Evolutionary conservation across 345 rosid species (phyloP), one percentile per base, ranked within the genome.

Genomic region (Citrus trifoliata): DNA sequence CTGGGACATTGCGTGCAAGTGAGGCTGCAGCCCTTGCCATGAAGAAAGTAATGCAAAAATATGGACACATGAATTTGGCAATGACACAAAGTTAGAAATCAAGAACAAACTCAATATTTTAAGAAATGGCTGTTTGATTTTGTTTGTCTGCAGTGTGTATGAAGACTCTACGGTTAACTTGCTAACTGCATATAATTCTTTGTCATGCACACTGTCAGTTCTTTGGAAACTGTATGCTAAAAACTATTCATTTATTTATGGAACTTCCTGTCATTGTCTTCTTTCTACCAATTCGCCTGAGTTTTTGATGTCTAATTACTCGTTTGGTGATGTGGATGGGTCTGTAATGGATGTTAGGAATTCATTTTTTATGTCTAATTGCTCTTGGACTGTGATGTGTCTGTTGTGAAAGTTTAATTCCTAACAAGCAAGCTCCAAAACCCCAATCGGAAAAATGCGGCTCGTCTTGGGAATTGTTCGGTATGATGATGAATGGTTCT

Each of bases 1-100:
- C 88, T 21, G 98, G 99, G n/a, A 86, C 95, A 8, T 35, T 90
- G 77, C 86, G 93, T 0, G 98, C 98, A 30, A 90, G 98, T 67
- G 98, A 96, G 82, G 99, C 98, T 24, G 99, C 99, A 0, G 89
- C 99, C 7, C 82, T 93, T 58, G 99, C 98, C 2, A 87, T 98
- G 0, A 90, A 85, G 83, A 90, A 82, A 87, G 98, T 96, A 33
- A 94, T 93, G 99, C 92, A 94, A 76, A 96, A 92, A 82, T 90
- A 94, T 18, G 95, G 97, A 2, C 85, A 86, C 69, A 32, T 81
- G 72, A 88, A 89, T 76, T 84, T 84, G 60, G 80, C 90, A 2
- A 55, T 77, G 79, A 85, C 81, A 51, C 88, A 79, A 1, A 73
- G 80, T 71, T 87, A 85, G 78, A 67, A 64, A 28, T 63, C 22